phyloP scores from a whole-genome alignment of 2,329 filamentous ascomycete genomes.

The Fusarium nelsonii region DNA sequence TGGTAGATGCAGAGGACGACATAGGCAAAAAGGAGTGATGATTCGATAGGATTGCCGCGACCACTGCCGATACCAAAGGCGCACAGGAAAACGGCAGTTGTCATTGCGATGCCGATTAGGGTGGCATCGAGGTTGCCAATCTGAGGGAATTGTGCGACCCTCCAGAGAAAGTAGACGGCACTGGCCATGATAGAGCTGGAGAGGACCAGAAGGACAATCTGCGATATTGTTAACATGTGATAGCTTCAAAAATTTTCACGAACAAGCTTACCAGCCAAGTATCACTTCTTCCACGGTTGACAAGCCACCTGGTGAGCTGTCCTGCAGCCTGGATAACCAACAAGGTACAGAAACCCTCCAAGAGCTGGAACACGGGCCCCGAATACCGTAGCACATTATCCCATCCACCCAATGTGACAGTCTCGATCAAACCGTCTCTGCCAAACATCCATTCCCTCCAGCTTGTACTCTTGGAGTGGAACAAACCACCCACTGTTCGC shows the following conservation, averaged over 20 bases:
- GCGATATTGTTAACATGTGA: constrained; percentile 52
- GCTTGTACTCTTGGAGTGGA: constrained; percentile 71
- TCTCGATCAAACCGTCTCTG: constrained; percentile 84
- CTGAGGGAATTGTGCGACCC: constrained; percentile 92
- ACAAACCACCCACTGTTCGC: constrained; percentile 77
- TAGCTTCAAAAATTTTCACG: neutral
- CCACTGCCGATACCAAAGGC: constrained; percentile 95
- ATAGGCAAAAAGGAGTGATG: constrained; percentile 94
- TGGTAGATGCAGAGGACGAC: constrained; percentile 99
- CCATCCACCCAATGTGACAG: constrained; percentile 85
- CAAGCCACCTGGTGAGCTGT: constrained; percentile 93
- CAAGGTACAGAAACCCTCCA: constrained; percentile 96
- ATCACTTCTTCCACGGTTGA: constrained; percentile 92
- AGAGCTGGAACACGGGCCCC: constrained; percentile 91
- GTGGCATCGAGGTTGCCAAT: constrained; percentile 93
- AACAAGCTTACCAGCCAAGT: constrained; percentile 85
- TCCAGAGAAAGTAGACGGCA: constrained; percentile 95
- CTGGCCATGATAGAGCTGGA: constrained; percentile 94
- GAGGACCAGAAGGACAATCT: constrained; percentile 89
- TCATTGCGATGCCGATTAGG: constrained; percentile 91
- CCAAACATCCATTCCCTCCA: constrained; percentile 90
- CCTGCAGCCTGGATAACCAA: constrained; percentile 95
- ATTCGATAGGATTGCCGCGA: constrained; percentile 94
- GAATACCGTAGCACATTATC: constrained; percentile 90
- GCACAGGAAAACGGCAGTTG: constrained; percentile 91